phyloP scores from a whole-genome alignment of 2,329 filamentous ascomycete species.

The Bisporella sp. region DNA sequence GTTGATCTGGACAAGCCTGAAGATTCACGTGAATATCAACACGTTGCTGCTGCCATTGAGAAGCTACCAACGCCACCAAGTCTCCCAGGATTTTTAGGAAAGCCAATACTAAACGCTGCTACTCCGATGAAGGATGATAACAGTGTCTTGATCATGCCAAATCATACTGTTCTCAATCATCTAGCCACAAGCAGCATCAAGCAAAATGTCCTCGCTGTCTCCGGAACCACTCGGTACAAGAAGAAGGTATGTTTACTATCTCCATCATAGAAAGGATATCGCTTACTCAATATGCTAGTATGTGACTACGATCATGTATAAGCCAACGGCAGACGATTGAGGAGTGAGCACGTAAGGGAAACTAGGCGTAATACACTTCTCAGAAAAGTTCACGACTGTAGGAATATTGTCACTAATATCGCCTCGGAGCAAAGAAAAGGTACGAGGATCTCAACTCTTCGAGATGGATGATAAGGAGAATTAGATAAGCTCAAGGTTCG shows the following conservation, averaged over 20 bases:
- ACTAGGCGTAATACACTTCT: too few relatives aligned
- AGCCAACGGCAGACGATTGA: conserved; percentile 57
- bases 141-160: conserved; percentile 93
- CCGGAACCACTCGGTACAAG: conserved; percentile 94
- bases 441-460: too few relatives aligned
- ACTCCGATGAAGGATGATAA: conserved; percentile 96
- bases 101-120: conserved; percentile 87
- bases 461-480: too few relatives aligned
- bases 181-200: conserved; percentile 97
- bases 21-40: conserved; percentile 66
- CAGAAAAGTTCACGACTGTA: too few relatives aligned
- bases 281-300: conserved; percentile 53
- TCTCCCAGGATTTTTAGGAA: conserved; percentile 84
- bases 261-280: not conserved
- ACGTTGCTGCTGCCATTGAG: conserved; percentile 67
- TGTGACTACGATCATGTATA: conserved; percentile 96
- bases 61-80: conserved; percentile 78
- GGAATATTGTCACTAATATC: too few relatives aligned
- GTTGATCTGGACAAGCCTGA: conserved; percentile 81
- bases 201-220: conserved; percentile 89
- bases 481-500: too few relatives aligned
- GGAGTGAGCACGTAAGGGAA: not conserved
- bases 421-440: too few relatives aligned
- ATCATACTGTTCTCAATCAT: conserved; percentile 95
- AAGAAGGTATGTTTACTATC: conserved; percentile 62